phyloP scores from a whole-genome alignment of 257 asterid genomes.

The Hygrophila difformis region DNA sequence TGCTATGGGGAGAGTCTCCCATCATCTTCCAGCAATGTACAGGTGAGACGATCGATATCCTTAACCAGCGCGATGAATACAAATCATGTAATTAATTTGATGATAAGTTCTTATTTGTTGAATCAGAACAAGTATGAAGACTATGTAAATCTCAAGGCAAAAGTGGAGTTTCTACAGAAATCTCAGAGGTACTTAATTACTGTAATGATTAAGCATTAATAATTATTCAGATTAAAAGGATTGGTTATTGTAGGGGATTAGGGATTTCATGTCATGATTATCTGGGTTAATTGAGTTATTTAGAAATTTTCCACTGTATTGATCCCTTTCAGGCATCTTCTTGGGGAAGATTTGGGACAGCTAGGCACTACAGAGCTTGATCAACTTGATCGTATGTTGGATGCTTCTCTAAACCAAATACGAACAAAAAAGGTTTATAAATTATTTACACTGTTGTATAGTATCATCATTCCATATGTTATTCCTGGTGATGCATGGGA shows the following conservation, averaged over 20 bases:
- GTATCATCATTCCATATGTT: too few relatives aligned
- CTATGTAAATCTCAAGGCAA: slow-evolving; percentile 51
- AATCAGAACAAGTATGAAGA: slow-evolving; percentile 46
- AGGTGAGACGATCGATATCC: too few relatives aligned
- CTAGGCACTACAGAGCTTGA: slow-evolving; percentile 41
- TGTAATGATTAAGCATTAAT: too few relatives aligned
- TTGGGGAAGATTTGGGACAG: slow-evolving; percentile 58
- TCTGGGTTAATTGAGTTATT: too few relatives aligned
- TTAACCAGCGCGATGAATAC: too few relatives aligned
- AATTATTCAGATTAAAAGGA: too few relatives aligned
- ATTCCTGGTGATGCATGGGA: too few relatives aligned
- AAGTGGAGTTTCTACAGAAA: slow-evolving; percentile 47
- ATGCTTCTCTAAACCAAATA: slow-evolving; percentile 40
- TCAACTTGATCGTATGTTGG: slow-evolving; percentile 51
- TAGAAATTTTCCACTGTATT: too few relatives aligned
- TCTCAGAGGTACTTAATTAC: slow-evolving; percentile 46
- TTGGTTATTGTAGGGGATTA: too few relatives aligned
- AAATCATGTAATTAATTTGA: background rate
- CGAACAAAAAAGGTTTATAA: slow-evolving; percentile 39
- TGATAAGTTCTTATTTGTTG: background rate
- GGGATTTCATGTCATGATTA: too few relatives aligned
- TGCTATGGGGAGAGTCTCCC: slow-evolving; percentile 24
- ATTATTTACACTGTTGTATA: too few relatives aligned
- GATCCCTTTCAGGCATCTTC: slow-evolving; percentile 32
- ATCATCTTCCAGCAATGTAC: slow-evolving; percentile 24